A percentile compares a stretch with the other conserved stretches of the same genome.
Conservation (phyloP, 371 early-diverging fungal genomes). For the Mucor indicus region DNA sequence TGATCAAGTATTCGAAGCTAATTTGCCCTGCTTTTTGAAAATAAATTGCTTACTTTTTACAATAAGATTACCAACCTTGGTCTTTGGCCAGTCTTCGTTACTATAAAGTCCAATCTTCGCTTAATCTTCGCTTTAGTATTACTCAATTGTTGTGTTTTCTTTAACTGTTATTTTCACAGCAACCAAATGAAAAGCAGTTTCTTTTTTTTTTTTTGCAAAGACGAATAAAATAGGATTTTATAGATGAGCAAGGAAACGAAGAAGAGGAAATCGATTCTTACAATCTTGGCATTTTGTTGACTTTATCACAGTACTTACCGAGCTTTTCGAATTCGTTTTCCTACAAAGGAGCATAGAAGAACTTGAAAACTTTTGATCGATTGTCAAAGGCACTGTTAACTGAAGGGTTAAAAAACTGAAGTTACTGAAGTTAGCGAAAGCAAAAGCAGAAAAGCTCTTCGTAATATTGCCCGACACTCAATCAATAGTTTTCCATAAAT, state of each 20-base stretch:
- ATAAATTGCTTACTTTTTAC: no score
- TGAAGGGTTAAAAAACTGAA: constrained; percentile 15
- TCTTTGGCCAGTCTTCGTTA: no score
- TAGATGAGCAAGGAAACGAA: constrained; percentile 8
- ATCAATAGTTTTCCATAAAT: constrained; percentile 10
- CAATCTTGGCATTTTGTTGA: constrained; percentile 10
- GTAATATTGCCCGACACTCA: constrained; percentile 8
- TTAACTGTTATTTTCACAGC: constrained; percentile 16
- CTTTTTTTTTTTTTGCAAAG: constrained; percentile 11
- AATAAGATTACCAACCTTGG: no score
- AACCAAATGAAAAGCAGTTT: constrained; percentile 14
- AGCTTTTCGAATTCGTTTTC: constrained; percentile 10
- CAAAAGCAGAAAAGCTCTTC: constrained; percentile 6
- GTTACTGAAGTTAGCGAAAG: constrained; percentile 13
- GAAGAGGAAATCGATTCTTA: constrained; percentile 10
- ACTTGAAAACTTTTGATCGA: constrained; percentile 12
- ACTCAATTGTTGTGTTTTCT: constrained; percentile 13
- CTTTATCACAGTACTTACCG: constrained; percentile 11
- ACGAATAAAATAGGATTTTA: constrained; percentile 6
- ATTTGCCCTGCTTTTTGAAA: no score
- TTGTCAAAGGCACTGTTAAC: constrained; percentile 15
- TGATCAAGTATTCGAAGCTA: no score
- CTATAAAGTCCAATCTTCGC: no score
- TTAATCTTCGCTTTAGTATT: constrained; percentile 4
- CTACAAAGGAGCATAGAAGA: constrained; percentile 10